Evolutionary conservation across 129 eudicot species (phyloP), one percentile per base, ranked within the genome.

Genomic region (Scalesia atractyloides): DNA sequence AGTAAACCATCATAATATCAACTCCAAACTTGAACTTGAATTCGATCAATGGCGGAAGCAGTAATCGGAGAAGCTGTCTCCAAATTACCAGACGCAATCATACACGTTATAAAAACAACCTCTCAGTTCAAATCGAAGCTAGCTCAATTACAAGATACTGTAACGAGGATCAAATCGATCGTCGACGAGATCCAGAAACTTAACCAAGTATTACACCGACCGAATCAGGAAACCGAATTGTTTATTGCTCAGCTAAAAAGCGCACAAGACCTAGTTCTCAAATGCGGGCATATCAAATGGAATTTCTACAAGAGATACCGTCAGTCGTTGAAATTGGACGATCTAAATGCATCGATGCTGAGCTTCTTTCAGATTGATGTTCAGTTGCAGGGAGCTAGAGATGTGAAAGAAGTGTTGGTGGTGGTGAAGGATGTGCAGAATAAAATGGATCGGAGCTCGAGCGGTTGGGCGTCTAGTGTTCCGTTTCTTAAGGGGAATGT

Each of bases 211-310:
- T 1, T 62, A 48, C 37, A 73, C 33, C 52, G 37, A 62, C 49
- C 24, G 15, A 49, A 2, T 8, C 5, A 34, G 11, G 78, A 73
- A 62, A 73, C 36, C 3, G 41, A 48, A 6, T 13, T 16, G 64
- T 73, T 48, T 46, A 48, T 34, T 20, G 39, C 15, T 49, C 52
- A 49, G n/a, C 37, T 73, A 36, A 20, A 48, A 73, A 34, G 13
- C 5, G 78, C 78, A 8, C 52, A 63, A 49, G 39, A 64, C 3
- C 52, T 73, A 5, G 26, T 73, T 33, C 26, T 9, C 26, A 17
- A 73, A 62, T 63, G 78, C 51, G 48, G 33, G 78, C 34, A 18
- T 34, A 73, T 63, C 26, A 73, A 13, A 34, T 73, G 70, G 70
- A 30, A 46, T 47, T 62, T 39, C 6, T 18, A 5, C 36, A 73